These are phyloP conservation scores for Exophiala xenobiotica DNA, from an alignment of 2,329 filamentous ascomycete species.

Conservation along the genomic window DNA sequence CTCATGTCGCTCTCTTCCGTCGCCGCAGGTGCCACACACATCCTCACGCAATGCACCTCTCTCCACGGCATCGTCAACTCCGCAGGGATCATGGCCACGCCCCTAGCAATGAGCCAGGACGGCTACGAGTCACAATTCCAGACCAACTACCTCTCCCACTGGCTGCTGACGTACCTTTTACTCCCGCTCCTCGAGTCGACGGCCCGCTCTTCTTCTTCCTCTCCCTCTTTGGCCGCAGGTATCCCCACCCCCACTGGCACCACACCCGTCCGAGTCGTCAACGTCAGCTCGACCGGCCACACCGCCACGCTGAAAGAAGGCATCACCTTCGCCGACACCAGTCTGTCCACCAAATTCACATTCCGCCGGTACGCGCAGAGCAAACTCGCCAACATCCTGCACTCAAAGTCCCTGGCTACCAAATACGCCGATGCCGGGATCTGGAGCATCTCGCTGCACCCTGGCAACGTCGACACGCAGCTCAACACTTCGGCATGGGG, in stretches of 20 bases:
- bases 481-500: constrained; percentile 31
- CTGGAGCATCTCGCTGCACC: constrained; percentile 41
- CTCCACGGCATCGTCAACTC: constrained; percentile 48
- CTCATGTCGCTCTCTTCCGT: constrained; percentile 24
- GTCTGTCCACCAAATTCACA: constrained; percentile 33
- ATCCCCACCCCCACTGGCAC: too few relatives aligned
- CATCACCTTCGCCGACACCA: constrained; percentile 37
- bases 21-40: constrained; percentile 36
- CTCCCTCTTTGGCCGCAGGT: too few relatives aligned
- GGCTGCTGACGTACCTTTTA: constrained; percentile 44
- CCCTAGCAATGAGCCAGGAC: constrained; percentile 30
- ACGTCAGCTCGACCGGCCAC: constrained; percentile 35
- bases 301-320: constrained; percentile 36
- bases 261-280: constrained; percentile 34
- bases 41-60: constrained; percentile 33
- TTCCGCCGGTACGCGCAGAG: constrained; percentile 46
- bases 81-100: constrained; percentile 43
- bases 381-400: constrained; percentile 50
- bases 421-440: constrained; percentile 40
- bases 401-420: constrained; percentile 10
- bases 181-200: constrained; percentile 36
- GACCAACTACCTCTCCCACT: constrained; percentile 42
- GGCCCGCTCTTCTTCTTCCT: too few relatives aligned
- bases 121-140: constrained; percentile 42
- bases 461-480: constrained; percentile 43